Evolutionary conservation across 306 rosid genomes (phyloP), one percentile per base, ranked within the genome.

Genomic region (Acacia confusa): DNA sequence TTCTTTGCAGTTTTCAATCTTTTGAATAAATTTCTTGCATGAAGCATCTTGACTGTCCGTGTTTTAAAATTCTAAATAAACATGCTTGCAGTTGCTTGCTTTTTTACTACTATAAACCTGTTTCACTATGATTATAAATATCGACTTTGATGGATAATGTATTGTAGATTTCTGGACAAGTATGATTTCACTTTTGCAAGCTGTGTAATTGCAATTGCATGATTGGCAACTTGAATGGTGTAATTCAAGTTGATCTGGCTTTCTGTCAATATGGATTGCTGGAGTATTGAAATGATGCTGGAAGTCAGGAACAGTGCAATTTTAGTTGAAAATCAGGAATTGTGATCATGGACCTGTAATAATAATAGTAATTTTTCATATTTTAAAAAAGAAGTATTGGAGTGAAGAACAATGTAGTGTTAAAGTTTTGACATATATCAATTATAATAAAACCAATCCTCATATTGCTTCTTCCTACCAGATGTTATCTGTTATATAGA

Each of bases 121-220:
- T 48, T 40, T 41, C 58, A 38, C 32, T 30, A 30, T 30, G 32
- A 3, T 30, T 30, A 30, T 30, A 30, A 30, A 30, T 30, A 30
- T 30, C 3, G 32, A 30, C 32, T 30, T 30, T 34, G 27, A 22
- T 73, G 55, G 65, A 78, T 14, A 72, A 78, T 52, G 9, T 47
- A 25, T 68, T 50, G 14, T 65, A 50, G 25, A 48, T 30, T 45
- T 40, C 16, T 9, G 17, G 30, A 40, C 34, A 70, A 24, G 34
- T 68, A 65, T 69, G 79, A 44, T 77, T 79, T 79, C 80, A 65
- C 28, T 6, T 70, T 58, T 68, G 25, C 43, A 4, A 58, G 32
- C 28, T 28, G 10, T 15, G 4, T 30, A 32, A 65, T 17, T 32
- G 5, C 34, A 30, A 65, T 64, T 28, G 70, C 44, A 32, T 30